Conservation (phyloP, 805 yeast species). For the Cyberlindnera galapagoensis region DNA sequence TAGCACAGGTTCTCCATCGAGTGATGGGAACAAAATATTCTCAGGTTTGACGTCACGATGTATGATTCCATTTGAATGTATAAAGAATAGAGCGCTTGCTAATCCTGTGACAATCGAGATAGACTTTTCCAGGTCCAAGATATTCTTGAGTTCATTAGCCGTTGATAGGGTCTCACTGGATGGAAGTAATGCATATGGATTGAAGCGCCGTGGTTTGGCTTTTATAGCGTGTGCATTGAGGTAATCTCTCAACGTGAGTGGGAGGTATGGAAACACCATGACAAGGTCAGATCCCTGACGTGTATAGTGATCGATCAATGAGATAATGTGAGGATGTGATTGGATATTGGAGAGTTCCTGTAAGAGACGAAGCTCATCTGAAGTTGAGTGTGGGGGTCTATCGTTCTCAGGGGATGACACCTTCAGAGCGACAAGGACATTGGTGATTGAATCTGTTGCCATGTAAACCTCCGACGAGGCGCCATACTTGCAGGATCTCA, state of each 20-base stretch:
- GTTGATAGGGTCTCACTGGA: too few relatives aligned
- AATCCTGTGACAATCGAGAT: constrained; percentile 30
- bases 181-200: too few relatives aligned
- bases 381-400: constrained; percentile 46
- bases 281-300: constrained; percentile 30
- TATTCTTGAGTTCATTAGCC: neutral
- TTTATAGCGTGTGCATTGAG: constrained; percentile 28
- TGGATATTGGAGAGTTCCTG: constrained; percentile 12
- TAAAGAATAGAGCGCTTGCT: constrained; percentile 45
- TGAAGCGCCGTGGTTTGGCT: constrained; percentile 22
- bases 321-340: constrained; percentile 13
- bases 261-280: constrained; percentile 36
- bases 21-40: constrained; percentile 50
- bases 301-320: constrained; percentile 20
- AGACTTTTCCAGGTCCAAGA: constrained; percentile 12
- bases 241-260: constrained; percentile 29
- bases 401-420: constrained; percentile 43
- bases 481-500: constrained; percentile 33
- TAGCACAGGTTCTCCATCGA: constrained; percentile 27
- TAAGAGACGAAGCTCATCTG: constrained; percentile 38
- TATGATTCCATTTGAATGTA: constrained; percentile 71
- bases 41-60: constrained; percentile 92
- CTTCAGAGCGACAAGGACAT: constrained; percentile 36
- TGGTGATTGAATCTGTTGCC: constrained; percentile 14
- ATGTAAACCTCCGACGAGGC: constrained; percentile 36